Evolutionary conservation across 2,329 filamentous ascomycete species (phyloP), one percentile per base, ranked within the genome.

Genomic region (Aspergillus hiratsukae): DNA sequence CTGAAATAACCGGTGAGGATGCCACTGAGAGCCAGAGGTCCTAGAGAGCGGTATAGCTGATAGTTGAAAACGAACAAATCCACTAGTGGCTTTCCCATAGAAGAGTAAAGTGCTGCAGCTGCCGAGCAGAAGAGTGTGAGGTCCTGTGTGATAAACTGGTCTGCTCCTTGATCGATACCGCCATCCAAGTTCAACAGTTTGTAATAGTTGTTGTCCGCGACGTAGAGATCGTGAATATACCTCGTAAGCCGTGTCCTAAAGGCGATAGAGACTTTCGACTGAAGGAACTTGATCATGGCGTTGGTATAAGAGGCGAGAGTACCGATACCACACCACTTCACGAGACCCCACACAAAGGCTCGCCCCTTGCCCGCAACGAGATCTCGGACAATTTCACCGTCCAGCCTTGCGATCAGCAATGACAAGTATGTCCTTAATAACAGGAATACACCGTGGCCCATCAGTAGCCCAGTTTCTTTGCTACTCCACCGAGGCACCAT

Each of bases 1-100:
- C 94, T 79, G 75, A 97, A 91, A 74, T 99, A 99, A 70, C 96
- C 97, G 70, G 90, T 89, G 64, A 96, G 76, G 29, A 99, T 83
- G 1, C 91, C 93, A 4, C 87, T 89, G 56, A 97, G 78, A 0
- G 94, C 94, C 19, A 97, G 75, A 1, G 93, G 92, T 0, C 94
- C 94, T 0, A 99, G 81, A 0, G 92, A 96, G 37, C 88, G 88
- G 73, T 96, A 96, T 0, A 99, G 84, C 73, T 99, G 94, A 72
- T 96, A 99, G 75, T 96, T 99, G 80, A 99, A 99, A 49, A 97
- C 94, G 64, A 92, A 90, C 2, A 99, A 81, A 71, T 99, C 94
- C n/a, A 99, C 90, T 62, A 97, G 86, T 0, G 94, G 94, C 73
- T 99, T 99, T n/a, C 94, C 94, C 3, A 99, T 81, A 0, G 92